Evolutionary conservation across 108 stramenopile genomes (phyloP), one percentile per base, ranked within the genome.

Genomic region (Asterionellopsis glacialis): DNA sequence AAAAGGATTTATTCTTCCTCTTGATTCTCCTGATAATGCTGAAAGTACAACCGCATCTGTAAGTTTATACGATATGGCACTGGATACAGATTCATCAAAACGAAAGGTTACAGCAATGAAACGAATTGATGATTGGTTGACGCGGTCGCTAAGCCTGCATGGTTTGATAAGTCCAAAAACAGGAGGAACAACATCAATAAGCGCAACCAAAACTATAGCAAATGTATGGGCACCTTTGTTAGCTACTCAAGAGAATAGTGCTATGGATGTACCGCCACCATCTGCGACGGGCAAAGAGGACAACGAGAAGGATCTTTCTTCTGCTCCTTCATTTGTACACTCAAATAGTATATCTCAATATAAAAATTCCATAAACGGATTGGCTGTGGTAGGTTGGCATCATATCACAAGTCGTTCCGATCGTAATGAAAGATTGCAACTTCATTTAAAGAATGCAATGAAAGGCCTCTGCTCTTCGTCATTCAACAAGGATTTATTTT

Each of bases 331-430:
- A 7, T 33, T 33, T 33, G 33, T 33, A 7, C 7, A 33, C 33
- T 33, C 33, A 33, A 33, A 33, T 7, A 33, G 33, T 33, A 5
- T 33, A 5, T 33, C 33, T 33, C 33, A 33, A 33, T 7, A 33
- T 33, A 33, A 33, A 7, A 33, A 33, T 33, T 33, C 33, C 7
- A 21, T 57, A 1, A 1, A 39, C 38, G 56, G 56, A 18, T 19
- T 57, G 13, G 56, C 56, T 7, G 12, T 57, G 14, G 56, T 57
- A 18, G 56, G 56, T n/a, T 57, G 27, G 56, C 56, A 57, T 41
- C 56, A 57, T 41, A 40, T 57, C 9, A 16, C 27, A n/a, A 15
- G 3, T 16, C 14, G 56, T 12, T 13, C 14, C 12, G 56, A 57
- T 15, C 23, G 56, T 19, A 39, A 7, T 1, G 38, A 39, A 14